Base-by-base conservation (phyloP, 2,329 filamentous ascomycete genomes). In the Cladorrhinum sp. region DNA sequence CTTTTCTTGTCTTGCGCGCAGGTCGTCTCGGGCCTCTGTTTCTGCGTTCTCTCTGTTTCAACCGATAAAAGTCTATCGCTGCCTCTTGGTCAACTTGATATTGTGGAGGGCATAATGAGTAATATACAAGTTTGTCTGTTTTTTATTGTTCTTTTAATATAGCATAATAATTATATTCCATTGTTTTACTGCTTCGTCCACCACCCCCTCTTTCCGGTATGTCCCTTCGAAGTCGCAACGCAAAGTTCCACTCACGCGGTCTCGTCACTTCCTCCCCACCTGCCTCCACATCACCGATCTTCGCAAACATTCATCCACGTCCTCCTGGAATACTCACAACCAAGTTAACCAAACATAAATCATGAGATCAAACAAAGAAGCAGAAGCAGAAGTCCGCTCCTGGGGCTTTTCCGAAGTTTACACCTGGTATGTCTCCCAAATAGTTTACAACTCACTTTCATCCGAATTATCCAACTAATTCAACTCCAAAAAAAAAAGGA, bases 341-440 rank as follows among this genome's bases (percentile, higher is more conserved):
- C n/a, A 46, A 46, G 5, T 16, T 3, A 46, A 20, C 2, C 18
- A 46, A 18, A 3, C 18, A 46, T 46, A 46, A 16, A 55, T 23
- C 23, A 60, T 60, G 54, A 79, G 77, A 66, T 76, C 78, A 30
- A 77, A 74, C 58, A 73, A 70, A 61, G 77, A 83, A 46, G 76
- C 78, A 39, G 87, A 91, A 71, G 74, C 77, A 55, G 77, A 89
- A 69, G 88, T 91, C 24, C 79, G 79, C 36, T 84, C 82, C 1
- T 91, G 88, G 88, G 88, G 88, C 1, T 92, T 91, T 70, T 66
- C 72, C 2, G 79, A 86, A 55, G 87, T 90, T 69, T 90, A 90
- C 65, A 90, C 87, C 2, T 91, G 88, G 88, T 86, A 21, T 4
- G 42, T 46, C n/a, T n/a, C n/a, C n/a, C n/a, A n/a, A n/a, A n/a